Conservation (phyloP, 208 protist genomes). For the Herpetomonas samuelpessoai region DNA sequence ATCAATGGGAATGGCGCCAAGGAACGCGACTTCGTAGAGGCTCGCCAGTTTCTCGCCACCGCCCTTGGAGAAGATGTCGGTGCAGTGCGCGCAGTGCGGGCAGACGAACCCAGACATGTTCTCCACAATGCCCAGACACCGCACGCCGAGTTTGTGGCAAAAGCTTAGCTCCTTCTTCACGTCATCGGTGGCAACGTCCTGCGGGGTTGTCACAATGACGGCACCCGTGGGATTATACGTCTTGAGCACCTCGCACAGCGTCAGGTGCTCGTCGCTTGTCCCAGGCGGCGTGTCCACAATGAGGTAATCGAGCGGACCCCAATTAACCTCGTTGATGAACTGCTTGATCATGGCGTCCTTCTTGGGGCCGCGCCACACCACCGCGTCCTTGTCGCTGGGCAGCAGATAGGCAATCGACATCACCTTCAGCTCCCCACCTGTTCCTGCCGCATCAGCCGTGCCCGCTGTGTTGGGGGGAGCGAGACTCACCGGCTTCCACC, state of each 20-base stretch:
- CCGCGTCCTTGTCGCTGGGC: constrained; percentile 93
- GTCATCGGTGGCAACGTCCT: constrained; percentile 89
- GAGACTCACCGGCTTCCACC: constrained; percentile 85
- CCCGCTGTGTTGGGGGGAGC: not conserved
- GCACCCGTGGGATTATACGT: constrained; percentile 55
- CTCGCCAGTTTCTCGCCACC: constrained; percentile 74
- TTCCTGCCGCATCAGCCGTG: not conserved
- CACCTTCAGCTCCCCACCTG: constrained; percentile 54
- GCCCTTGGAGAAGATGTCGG: constrained; percentile 81
- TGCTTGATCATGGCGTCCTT: constrained; percentile 94
- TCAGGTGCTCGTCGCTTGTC: constrained; percentile 92
- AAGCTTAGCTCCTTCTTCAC: constrained; percentile 92
- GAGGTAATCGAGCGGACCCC: constrained; percentile 88
- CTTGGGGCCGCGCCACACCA: constrained; percentile 97
- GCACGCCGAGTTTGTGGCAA: constrained; percentile 82
- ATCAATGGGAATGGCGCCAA: constrained; percentile 84
- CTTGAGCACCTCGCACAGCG: constrained; percentile 80
- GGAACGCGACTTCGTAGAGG: constrained; percentile 81
- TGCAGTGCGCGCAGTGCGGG: constrained; percentile 90
- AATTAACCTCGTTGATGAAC: constrained; percentile 87
- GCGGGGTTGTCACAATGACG: constrained; percentile 90
- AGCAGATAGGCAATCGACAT: constrained; percentile 99
- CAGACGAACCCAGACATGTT: constrained; percentile 94
- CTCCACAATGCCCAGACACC: constrained; percentile 90
- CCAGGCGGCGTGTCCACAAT: constrained; percentile 94